Conservation (phyloP, 2,329 filamentous ascomycete genomes). For the Exophiala aquamarina region DNA sequence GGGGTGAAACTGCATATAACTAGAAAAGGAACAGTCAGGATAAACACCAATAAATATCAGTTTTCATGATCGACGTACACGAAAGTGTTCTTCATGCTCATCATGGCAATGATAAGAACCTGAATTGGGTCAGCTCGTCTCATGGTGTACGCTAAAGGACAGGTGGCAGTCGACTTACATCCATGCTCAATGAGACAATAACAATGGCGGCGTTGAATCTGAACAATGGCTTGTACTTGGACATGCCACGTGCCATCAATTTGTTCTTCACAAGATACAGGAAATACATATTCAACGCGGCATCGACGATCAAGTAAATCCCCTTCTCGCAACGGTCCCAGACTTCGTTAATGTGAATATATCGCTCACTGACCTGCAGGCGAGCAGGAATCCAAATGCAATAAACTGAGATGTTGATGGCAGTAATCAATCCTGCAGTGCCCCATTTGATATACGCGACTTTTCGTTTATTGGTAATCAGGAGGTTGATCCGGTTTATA, state of each 20-base stretch:
- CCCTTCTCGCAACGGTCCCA: conserved; percentile 57
- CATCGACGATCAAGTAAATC: conserved; percentile 53
- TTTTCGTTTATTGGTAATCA: conserved; percentile 40
- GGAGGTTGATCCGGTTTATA: conserved; percentile 45
- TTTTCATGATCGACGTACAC: conserved; percentile 1
- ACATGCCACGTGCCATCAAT: conserved; percentile 39
- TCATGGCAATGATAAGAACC: conserved; percentile 26
- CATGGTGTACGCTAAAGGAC: conserved; percentile 23
- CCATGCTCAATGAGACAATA: conserved; percentile 42
- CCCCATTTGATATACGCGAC: conserved; percentile 48
- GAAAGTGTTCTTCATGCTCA: conserved; percentile 6
- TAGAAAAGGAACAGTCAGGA: background rate
- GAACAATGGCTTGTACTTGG: conserved; percentile 42
- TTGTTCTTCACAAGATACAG: conserved; percentile 41
- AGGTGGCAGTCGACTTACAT: conserved; percentile 4
- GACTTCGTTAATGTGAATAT: conserved; percentile 48
- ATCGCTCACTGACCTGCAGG: conserved; percentile 42
- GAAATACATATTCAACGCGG: conserved; percentile 55
- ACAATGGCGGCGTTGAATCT: conserved; percentile 44
- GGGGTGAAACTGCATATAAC: conserved; percentile 1
- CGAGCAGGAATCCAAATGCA: conserved; percentile 56
- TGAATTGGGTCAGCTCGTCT: no score
- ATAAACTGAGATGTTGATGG: conserved; percentile 56
- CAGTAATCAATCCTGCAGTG: conserved; percentile 45
- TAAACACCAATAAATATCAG: no score